Evolutionary conservation across 2,329 filamentous ascomycete genomes (phyloP), one percentile per base, ranked within the genome.

Genomic region (Pseudogymnoascus sp.): DNA sequence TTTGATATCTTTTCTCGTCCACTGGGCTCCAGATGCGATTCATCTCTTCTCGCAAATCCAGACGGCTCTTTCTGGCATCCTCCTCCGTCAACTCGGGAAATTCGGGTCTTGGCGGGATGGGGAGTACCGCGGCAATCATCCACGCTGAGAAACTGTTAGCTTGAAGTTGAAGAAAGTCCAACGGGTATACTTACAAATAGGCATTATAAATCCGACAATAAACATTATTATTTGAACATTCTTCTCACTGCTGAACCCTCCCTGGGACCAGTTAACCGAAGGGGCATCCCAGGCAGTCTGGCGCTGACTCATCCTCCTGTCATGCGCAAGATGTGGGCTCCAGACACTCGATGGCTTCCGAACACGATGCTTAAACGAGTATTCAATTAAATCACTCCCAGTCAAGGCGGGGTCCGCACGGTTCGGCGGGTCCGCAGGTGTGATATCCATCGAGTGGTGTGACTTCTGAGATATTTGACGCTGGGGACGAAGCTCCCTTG

Each of bases 201-300:
- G 91, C 70, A 91, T 85, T 55, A 93, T 77, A 70, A 96, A 96
- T 23, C 91, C 91, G 55, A 88, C 43, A 62, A 87, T 84, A 75
- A 96, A 96, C 59, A 90, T 78, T 61, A 88, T 78, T 31, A 93
- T 82, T 74, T 96, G 91, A 55, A 86, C 76, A 70, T 93, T 93
- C 65, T 89, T 83, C 66, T 83, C 83, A 60, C 86, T 87, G 66
- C 88, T 80, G 3, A 84, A 71, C 14, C 83, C 81, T 37, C 82
- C 83, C 40, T 86, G 84, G 2, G 83, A 83, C 75, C 87, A 89
- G 64, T 86, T 84, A 21, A 89, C 77, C 1, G 86, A 87, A 0
- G 91, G 91, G 1, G 90, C 86, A 64, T 87, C 84, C 89, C 90
- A 95, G 14, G 86, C 79, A 70, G 83, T 88, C 67, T 66, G 68